These are phyloP conservation scores for Ceratocystis albifundus DNA, from an alignment of 2,329 filamentous ascomycete genomes.

Conservation along the genomic window DNA sequence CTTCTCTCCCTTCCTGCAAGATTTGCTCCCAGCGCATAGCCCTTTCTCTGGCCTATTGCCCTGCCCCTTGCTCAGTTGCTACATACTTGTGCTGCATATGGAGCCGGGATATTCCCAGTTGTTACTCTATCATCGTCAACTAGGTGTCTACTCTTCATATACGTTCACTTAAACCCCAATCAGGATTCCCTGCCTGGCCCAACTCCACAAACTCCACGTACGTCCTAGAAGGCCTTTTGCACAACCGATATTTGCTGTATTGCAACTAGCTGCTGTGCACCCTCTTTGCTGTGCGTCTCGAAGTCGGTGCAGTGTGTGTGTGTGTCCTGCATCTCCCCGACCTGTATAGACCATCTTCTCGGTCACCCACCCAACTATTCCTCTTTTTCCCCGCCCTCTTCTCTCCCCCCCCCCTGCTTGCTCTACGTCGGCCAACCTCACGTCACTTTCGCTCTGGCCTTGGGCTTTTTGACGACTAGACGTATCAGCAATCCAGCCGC, in stretches of 20 bases:
- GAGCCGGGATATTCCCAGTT: conserved; percentile 22
- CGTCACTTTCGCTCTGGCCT: conserved; percentile 7
- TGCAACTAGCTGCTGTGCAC: conserved; percentile 3
- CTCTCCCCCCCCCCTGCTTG: neutral
- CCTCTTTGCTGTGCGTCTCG: neutral
- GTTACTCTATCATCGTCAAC: conserved; percentile 15
- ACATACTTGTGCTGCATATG: conserved; percentile 18
- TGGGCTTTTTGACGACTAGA: conserved; percentile 6
- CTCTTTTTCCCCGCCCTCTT: conserved; percentile 8
- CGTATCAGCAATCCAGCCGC: conserved; percentile 7
- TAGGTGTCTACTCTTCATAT: conserved; percentile 16
- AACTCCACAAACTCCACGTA: conserved; percentile 19
- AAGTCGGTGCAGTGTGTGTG: neutral
- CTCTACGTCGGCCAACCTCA: conserved; percentile 1
- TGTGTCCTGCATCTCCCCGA: conserved; percentile 4
- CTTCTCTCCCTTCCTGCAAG: conserved; percentile 17
- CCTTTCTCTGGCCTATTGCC: conserved; percentile 21
- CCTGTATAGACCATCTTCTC: conserved; percentile 1
- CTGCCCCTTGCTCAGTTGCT: conserved; percentile 21
- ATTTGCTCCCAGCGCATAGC: conserved; percentile 16
- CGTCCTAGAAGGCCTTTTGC: conserved; percentile 8
- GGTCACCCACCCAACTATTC: neutral
- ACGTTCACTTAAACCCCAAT: conserved; percentile 20
- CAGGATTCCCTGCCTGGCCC: conserved; percentile 12
- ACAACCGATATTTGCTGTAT: conserved; percentile 13